Base-by-base conservation (phyloP, 306 rosid genomes). In the Sphenostylis stenocarpa region DNA sequence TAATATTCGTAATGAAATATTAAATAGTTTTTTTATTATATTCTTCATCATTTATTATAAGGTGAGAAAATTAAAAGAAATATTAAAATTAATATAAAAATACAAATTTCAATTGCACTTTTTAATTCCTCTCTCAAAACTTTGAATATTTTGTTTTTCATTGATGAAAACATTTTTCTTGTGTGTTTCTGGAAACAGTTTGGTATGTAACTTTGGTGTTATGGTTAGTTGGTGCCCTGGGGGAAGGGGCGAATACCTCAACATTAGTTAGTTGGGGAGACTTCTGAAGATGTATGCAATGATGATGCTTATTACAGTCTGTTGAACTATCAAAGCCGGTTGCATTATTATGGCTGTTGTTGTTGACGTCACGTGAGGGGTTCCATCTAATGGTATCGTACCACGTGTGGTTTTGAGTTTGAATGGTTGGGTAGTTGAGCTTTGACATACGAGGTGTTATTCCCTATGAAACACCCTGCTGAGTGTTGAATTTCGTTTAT, bases 301-400 rank as follows among this genome's bases (percentile, higher is more conserved):
- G 56, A 44, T 33, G 56, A n/a, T 55, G 57, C 63, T 70, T 53
- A n/a, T 65, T 47, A 26, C 66, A 60, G 88, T 81, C 87, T 86
- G 88, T 88, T 73, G 43, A 44, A 67, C 3, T 26, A 85, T 82
- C 75, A 19, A 44, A 77, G 75, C 77, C 84, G 77, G 9, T n/a
- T 41, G 19, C 66, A 71, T 48, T 29, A 39, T 81, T n/a, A n/a
- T 36, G 41, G 5, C 15, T 72, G 14, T 11, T 5, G 20, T 1
- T 23, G 79, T 28, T 71, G 69, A 80, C 66, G 79, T 77, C 84
- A 80, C 81, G 83, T 58, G 77, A 24, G 3, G 55, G 24, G 23
- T 44, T 75, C 77, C 67, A 75, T 61, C 57, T 62, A 34, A 12
- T 75, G 61, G 34, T 16, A 48, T 1, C 13, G 19, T 44, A 33